Base-by-base conservation (phyloP, 164 flowering plant species). In the Pachysandra terminalis region DNA sequence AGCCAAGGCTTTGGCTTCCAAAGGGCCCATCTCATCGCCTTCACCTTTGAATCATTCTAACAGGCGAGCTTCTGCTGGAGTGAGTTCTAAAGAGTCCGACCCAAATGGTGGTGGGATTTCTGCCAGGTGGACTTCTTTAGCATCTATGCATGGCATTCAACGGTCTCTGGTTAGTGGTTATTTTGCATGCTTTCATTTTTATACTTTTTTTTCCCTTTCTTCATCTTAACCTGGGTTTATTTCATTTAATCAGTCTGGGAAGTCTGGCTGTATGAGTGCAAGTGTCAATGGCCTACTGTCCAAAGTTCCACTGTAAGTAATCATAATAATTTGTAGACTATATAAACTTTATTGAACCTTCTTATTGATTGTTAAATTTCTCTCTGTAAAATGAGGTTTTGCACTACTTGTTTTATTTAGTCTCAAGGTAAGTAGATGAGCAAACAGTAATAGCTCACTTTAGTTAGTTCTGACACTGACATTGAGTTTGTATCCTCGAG, bases 231-330 rank as follows among this genome's bases (percentile, higher is more conserved):
- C 16, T 24, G 14, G 37, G 7, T 32, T 32, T 56, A 26, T 22
- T 53, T 70, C 19, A 19, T 54, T 56, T 26, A 61, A 19, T 12
- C 80, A 87, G 87, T 65, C 82, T 64, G 71, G 51, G 40, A 86
- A 86, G 75, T 56, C 78, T 56, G 65, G 67, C 63, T 65, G 82
- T 45, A 59, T 48, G 57, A 75, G 56, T 62, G 80, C 68, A 64
- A 68, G 71, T 57, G 68, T 62, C 40, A 65, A 75, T 22, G 26
- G 52, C 52, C 65, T 65, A 69, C 56, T 77, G 14, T 65, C 84
- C 17, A 75, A 79, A 28, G 76, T 63, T 51, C 56, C 75, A 27
- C 61, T 51, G 93, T 86, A 77, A 84, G 90, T 70, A 41, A 16
- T 70, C 48, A 9, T 0, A 19, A 5, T 21, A 19, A n/a, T 23